Evolutionary conservation across 257 asterid species (phyloP), one percentile per base, ranked within the genome.

Genomic region (Plantago elongata): DNA sequence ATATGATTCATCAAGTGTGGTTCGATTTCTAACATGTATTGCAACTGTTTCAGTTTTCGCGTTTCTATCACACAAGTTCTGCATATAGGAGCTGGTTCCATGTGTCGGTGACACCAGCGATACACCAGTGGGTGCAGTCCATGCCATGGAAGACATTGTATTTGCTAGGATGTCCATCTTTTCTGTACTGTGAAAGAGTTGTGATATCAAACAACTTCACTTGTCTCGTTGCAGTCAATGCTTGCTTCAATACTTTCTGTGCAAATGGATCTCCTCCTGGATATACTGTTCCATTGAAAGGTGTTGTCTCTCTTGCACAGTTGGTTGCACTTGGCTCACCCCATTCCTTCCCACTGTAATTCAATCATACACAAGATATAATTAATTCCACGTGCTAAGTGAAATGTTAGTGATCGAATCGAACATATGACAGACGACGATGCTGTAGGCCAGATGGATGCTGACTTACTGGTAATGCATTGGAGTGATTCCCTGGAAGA

Each of bases 121-220:
- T 60, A 50, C 98, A 91, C 98, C 98, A 88, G 18, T 91, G 98
- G 15, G 85, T 82, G 73, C 96, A 91, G 50, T 90, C 96, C 42
- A 69, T 55, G 5, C 59, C 75, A 1, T 69, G 77, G 27, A 64
- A 17, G 0, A 56, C 67, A 65, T 57, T 58, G 51, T 83, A 87
- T 0, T 29, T 42, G 0, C 90, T 81, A 0, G 97, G 95, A 54
- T 90, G 97, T 3, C 90, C 88, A 45, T 87, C 97, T 65, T 87
- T 87, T 51, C 96, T 75, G 14, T 83, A 54, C 27, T 87, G 95
- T 12, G 63, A 58, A 1, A 58, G 45, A 40, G 7, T 9, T 42
- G 63, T 58, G 7, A 58, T 58, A 42, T 58, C 63, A 43, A 58
- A 49, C 50, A 58, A 58, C 15, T 42, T 49, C 6, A 43, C 63